These are phyloP conservation scores for Phytophthora pinifolia DNA, from an alignment of 352 stramenopile species.

Conservation along the genomic window DNA sequence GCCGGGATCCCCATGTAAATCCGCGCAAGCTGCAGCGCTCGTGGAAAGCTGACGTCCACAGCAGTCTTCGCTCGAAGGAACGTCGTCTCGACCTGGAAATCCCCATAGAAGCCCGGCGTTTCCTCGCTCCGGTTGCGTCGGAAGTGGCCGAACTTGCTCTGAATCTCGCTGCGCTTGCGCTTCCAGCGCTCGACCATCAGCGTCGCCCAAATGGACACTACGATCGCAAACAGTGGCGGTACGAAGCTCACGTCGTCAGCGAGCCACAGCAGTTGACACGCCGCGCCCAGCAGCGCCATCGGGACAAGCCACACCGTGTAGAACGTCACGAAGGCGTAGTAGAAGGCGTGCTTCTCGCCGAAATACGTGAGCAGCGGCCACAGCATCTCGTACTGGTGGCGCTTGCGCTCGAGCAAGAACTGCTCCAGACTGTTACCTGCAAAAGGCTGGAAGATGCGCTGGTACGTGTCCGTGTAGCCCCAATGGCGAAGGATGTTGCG, in stretches of 20 bases:
- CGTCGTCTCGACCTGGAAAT: slow-evolving; percentile 61
- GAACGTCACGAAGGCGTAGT: slow-evolving; percentile 76
- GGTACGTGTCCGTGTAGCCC: slow-evolving; percentile 37
- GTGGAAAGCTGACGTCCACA: slow-evolving; percentile 63
- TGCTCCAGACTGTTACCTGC: slow-evolving; percentile 45
- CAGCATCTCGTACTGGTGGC: slow-evolving; percentile 76
- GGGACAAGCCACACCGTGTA: slow-evolving; percentile 74
- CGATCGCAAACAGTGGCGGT: slow-evolving; percentile 58
- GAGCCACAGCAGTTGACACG: slow-evolving; percentile 55
- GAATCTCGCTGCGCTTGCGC: slow-evolving; percentile 81
- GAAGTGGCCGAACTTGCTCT: slow-evolving; percentile 79
- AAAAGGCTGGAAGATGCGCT: slow-evolving; percentile 61
- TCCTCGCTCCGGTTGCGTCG: slow-evolving; percentile 57
- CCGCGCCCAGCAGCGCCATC: slow-evolving; percentile 45
- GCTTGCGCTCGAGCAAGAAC: slow-evolving; percentile 60
- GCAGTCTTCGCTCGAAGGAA: slow-evolving; percentile 32
- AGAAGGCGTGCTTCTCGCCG: slow-evolving; percentile 80
- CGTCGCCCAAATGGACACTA: slow-evolving; percentile 87
- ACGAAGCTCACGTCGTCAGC: slow-evolving; percentile 32
- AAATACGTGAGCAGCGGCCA: slow-evolving; percentile 84
- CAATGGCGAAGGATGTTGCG: slow-evolving; percentile 67
- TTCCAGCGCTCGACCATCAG: slow-evolving; percentile 91
- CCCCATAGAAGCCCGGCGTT: slow-evolving; percentile 57
- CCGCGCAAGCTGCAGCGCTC: slow-evolving; percentile 53
- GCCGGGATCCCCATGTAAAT: slow-evolving; percentile 62